Evolutionary conservation across 1,139 yeast species (phyloP).

Genomic region (Protomyces arabidopsidicola): DNA sequence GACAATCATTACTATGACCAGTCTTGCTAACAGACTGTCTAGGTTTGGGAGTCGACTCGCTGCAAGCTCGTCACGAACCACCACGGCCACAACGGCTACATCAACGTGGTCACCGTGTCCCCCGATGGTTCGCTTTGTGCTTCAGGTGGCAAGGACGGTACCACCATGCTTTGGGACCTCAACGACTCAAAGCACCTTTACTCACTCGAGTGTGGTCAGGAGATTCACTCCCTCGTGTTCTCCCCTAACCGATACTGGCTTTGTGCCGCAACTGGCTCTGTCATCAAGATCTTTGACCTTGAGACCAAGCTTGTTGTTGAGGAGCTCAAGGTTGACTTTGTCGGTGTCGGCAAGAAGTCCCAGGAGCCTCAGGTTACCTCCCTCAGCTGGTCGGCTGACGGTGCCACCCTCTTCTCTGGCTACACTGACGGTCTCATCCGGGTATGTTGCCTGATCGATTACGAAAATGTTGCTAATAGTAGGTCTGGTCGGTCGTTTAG

Average conservation of each 20-base stretch:
- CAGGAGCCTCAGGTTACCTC: constrained; percentile 98
- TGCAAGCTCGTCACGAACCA: constrained; percentile 90
- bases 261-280: constrained; percentile 98
- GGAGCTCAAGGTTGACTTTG: constrained; percentile 97
- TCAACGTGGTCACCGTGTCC: constrained; percentile 93
- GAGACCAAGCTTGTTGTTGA: constrained; percentile 94
- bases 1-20: too few relatives aligned
- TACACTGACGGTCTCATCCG: constrained; percentile 78
- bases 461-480: not conserved
- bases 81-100: constrained; percentile 99
- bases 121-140: constrained; percentile 99
- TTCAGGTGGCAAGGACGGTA: constrained; percentile 99
- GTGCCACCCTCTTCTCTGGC: constrained; percentile 99
- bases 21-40: constrained; percentile 33
- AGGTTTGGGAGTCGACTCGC: constrained; percentile 94
- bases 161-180: constrained; percentile 98
- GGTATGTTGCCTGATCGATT: constrained; percentile 5
- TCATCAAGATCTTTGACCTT: constrained; percentile 97
- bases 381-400: constrained; percentile 99
- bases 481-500: constrained; percentile 26
- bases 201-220: constrained; percentile 94
- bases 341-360: constrained; percentile 74
- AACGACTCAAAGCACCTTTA: constrained; percentile 81
- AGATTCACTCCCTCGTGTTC: constrained; percentile 97
- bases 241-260: constrained; percentile 99